Evolutionary conservation across 176 grass and related monocot genomes (phyloP).

Genomic region (Carex littledalei): DNA sequence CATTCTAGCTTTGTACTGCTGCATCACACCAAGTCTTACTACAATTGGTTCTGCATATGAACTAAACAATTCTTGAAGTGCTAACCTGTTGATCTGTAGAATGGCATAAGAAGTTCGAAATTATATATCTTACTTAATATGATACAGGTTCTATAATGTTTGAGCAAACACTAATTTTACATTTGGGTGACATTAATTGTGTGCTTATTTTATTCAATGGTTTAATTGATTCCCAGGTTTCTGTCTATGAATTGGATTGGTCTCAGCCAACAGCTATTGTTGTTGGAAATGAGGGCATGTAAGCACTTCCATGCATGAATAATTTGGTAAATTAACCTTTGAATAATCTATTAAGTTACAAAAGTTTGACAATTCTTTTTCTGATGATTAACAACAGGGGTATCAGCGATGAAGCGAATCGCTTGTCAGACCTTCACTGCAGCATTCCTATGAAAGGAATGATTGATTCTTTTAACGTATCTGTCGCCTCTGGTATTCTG

Average conservation of each 20-base stretch:
- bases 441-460: slow-evolving; percentile 97
- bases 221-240: slow-evolving; percentile 49
- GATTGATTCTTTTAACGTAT: slow-evolving; percentile 99
- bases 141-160: background rate
- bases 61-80: background rate
- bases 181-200: background rate
- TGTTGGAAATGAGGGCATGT: slow-evolving; percentile 93
- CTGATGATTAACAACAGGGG: slow-evolving; percentile 45
- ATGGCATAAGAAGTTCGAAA: background rate
- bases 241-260: slow-evolving; percentile 96
- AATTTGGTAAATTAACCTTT: slow-evolving; percentile 19
- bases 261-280: slow-evolving; percentile 86
- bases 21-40: background rate
- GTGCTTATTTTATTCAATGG: background rate
- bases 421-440: slow-evolving; percentile 80
- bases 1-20: background rate
- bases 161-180: background rate
- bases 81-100: background rate
- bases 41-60: background rate
- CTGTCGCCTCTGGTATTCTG: slow-evolving; percentile 90
- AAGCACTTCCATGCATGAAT: slow-evolving; percentile 18
- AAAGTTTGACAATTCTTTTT: slow-evolving; percentile 15
- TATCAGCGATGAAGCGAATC: slow-evolving; percentile 61
- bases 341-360: slow-evolving; percentile 3
- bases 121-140: background rate